Evolutionary conservation across 1,284 basidiomycete species (phyloP), one percentile per base, ranked within the genome.

Genomic region (Naganishia liquefaciens): DNA sequence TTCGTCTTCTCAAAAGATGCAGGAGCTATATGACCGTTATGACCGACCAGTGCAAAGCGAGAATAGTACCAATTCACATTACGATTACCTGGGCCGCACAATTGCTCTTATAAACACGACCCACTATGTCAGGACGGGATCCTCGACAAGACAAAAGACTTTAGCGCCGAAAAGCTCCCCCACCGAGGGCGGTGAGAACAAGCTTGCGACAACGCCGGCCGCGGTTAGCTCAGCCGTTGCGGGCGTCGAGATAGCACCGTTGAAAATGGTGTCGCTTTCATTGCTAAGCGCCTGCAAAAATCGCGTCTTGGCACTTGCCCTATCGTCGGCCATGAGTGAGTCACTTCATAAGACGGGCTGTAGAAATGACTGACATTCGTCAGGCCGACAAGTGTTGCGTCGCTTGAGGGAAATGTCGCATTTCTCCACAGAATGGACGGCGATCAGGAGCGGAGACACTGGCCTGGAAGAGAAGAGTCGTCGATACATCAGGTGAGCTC

Each of bases 391-490:
- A 33, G 11, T 21, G 15, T 19, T 53, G 19, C 28, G 28, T 4
- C 51, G 51, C 17, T 11, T n/a, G 28, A 53, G 15, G 37, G 51
- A 53, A n/a, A 9, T 53, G 33, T 17, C 6, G 13, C 17, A 33
- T 9, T n/a, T 52, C 7, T 46, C 43, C n/a, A 25, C 27, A 11
- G 44, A 63, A 57, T 60, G 60, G 49, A 5, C 15, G 15, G 39
- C 49, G 9, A 33, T 47, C 46, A n/a, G 50, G 27, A 3, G 40
- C 49, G 40, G 54, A 70, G 76, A 51, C 80, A 81, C 69, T 63
- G 81, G 17, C 72, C 77, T 72, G 67, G 76, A 19, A 72, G 79
- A 44, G 65, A 75, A 58, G 73, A 79, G 58, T 77, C 80, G 69
- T 66, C 76, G 27, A 46, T 76, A 64, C 71, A 81, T 68, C 73